Conservation (phyloP, 345 rosid species). For the Conringia planisiliqua region DNA sequence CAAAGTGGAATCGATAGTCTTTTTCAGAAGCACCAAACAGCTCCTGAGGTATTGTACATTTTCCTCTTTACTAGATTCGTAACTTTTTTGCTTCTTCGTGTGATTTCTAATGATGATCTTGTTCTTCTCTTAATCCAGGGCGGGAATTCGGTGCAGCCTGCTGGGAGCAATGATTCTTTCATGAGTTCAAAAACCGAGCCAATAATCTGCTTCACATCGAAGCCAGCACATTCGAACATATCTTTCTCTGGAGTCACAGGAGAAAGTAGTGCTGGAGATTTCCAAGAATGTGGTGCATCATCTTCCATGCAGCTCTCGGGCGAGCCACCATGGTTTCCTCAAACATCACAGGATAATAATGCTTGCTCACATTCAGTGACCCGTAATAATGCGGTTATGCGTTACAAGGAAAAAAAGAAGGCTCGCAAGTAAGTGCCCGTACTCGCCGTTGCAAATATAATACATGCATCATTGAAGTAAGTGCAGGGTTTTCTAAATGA, state of each 20-base stretch:
- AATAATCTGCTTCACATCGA: constrained; percentile 49
- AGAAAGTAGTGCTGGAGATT: constrained; percentile 73
- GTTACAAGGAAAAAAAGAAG: constrained; percentile 96
- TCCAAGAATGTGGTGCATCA: constrained; percentile 89
- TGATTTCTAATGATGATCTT: constrained; percentile 2
- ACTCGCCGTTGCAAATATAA: not conserved
- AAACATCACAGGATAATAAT: constrained; percentile 47
- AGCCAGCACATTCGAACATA: constrained; percentile 61
- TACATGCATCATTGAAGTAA: not conserved
- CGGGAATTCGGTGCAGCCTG: constrained; percentile 52
- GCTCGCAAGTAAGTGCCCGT: constrained; percentile 71
- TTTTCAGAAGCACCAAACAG: constrained; percentile 53
- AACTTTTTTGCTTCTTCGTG: not conserved
- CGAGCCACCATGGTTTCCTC: constrained; percentile 89
- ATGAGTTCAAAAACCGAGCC: constrained; percentile 94
- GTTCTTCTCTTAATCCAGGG: constrained; percentile 30
- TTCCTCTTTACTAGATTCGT: not conserved
- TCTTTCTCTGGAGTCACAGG: constrained; percentile 94
- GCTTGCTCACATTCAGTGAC: constrained; percentile 52
- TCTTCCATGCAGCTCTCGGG: constrained; percentile 67
- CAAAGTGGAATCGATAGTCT: constrained; percentile 85
- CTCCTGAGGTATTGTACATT: constrained; percentile 25
- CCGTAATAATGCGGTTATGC: constrained; percentile 79
- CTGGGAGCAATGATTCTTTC: constrained; percentile 74
- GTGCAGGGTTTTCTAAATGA: not conserved